Percentiles rank a stretch among this genome's conserved stretches.
Evolutionary conservation across 2,329 filamentous ascomycete species (phyloP).

Genomic region (Fusarium lyarnte): DNA sequence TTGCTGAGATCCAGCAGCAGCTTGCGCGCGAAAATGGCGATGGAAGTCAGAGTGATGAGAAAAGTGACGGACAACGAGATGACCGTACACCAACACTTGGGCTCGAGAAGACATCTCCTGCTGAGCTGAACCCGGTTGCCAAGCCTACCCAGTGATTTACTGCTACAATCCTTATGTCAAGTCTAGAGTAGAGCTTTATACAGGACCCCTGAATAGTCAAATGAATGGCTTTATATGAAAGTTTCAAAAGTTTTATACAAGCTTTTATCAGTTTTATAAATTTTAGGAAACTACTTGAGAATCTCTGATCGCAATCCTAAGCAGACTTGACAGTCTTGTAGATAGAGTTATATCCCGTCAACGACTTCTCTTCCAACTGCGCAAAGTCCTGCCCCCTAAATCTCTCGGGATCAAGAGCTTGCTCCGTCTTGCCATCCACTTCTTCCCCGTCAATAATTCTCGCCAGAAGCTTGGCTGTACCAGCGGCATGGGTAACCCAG

Average conservation of each 20-base stretch:
- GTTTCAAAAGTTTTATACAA: fast-evolving
- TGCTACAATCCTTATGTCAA: fast-evolving
- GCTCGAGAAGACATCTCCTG: not conserved
- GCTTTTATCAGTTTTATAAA: not conserved
- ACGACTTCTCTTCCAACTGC: slow-evolving; percentile 24
- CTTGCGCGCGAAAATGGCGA: slow-evolving; percentile 10
- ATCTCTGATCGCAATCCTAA: not conserved
- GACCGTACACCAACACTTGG: not conserved
- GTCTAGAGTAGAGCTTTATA: not conserved
- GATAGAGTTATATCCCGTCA: slow-evolving; percentile 36
- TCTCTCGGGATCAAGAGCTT: slow-evolving; percentile 30
- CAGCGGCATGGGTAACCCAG: slow-evolving; percentile 39
- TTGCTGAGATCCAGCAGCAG: slow-evolving; percentile 3
- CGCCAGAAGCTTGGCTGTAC: slow-evolving; percentile 26
- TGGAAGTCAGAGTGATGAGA: slow-evolving; percentile 9
- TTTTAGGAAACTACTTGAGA: fast-evolving
- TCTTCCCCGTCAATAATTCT: slow-evolving; percentile 15
- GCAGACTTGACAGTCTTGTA: slow-evolving; percentile 33
- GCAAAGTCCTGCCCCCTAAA: slow-evolving; percentile 24
- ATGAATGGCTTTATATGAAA: not conserved
- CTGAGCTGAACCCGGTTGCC: not conserved
- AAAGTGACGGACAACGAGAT: not conserved
- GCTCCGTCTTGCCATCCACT: slow-evolving; percentile 6
- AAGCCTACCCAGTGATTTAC: not conserved
- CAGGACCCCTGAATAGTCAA: fast-evolving